Base-by-base conservation (phyloP, 257 asterid species). In the Lithospermum erythrorhizon region DNA sequence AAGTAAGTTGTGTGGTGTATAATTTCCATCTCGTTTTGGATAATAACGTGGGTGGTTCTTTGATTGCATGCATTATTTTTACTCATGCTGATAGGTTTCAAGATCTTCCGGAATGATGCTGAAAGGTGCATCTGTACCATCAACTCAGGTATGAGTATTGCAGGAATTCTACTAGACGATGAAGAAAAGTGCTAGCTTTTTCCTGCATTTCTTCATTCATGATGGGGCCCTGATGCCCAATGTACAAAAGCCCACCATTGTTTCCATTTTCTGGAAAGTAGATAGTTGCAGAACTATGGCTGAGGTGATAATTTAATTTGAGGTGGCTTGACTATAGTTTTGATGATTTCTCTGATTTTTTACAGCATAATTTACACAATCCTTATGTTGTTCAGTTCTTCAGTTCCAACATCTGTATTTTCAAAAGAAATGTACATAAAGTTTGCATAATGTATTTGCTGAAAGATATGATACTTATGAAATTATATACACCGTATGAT, bases 1-100 rank as follows among this genome's bases (percentile, higher is more conserved):
- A 64, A 63, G 71, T 59, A 76, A 75, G 82, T 72, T 61, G 55
- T 71, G 63, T 65, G 21, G 53, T 69, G 55, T 64, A 51, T 21
- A 64, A 45, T 64, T 67, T 64, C 53, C 41, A 65, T 41, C 54
- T 65, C 65, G 2, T 53, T 23, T n/a, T 48, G 57, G 67, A 66
- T 61, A 37, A 27, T 66, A 61, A n/a, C 41, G 47, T 29, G 67
- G 61, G 54, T 57, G 45, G 61, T 56, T 72, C 60, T 68, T 76
- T 56, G 66, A 58, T 41, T 67, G 61, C 13, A 54, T 66, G 70
- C 25, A 65, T 61, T 29, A 53, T 65, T 61, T 6, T 25, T 55
- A 58, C 59, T 56, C 53, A 57, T 70, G 66, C 60, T 61, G 32
- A 32, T 35, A 56, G 69, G 65, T 61, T 67, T 58, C 52, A 59